phyloP scores from a whole-genome alignment of 495 filamentous ascomycete species.

The Terfezia claveryi region DNA sequence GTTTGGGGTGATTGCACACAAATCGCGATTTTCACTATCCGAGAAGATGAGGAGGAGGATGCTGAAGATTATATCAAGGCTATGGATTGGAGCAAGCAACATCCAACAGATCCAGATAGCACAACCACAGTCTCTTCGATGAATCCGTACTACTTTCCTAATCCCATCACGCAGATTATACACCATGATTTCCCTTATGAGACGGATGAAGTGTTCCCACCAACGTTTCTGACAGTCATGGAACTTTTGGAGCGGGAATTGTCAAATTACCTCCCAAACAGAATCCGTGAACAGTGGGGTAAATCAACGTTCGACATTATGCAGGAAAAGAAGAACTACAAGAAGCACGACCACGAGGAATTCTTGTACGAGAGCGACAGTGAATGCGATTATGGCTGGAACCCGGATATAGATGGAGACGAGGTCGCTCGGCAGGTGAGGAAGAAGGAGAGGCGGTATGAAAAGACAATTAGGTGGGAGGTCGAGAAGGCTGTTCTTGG shows the following conservation, averaged over 20 bases:
- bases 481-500: not conserved
- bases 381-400: not conserved
- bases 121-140: not conserved
- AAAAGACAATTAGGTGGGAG: not conserved
- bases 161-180: not conserved
- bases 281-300: not conserved
- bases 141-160: not conserved
- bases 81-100: not conserved
- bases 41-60: not conserved
- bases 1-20: slow-evolving; percentile 14
- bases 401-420: not conserved
- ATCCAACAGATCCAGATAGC: not conserved
- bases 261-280: not conserved
- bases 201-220: not conserved
- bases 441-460: not conserved
- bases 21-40: slow-evolving; percentile 14
- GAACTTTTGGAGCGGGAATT: not conserved
- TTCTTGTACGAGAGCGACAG: not conserved
- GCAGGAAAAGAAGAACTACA: not conserved
- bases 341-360: not conserved
- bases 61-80: not conserved
- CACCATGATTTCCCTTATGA: not conserved
- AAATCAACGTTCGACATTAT: not conserved
- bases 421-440: not conserved
- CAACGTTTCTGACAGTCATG: not conserved